phyloP scores from a whole-genome alignment of 805 yeast genomes.

The Cyberlindnera saturnus region DNA sequence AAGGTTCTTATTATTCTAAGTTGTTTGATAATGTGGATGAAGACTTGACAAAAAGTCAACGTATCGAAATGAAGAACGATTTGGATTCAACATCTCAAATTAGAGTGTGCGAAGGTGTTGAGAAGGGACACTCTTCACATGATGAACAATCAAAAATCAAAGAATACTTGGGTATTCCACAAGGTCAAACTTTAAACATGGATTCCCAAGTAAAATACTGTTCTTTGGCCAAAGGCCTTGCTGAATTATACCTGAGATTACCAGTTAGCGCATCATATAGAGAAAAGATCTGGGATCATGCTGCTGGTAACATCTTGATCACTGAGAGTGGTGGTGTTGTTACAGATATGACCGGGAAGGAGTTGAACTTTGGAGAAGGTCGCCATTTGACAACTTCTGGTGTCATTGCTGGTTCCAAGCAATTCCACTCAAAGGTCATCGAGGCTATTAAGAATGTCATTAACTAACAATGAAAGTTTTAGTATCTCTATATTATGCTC shows the following conservation, averaged over 20 bases:
- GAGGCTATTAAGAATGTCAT: slow-evolving; percentile 20
- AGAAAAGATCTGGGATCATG: slow-evolving; percentile 99
- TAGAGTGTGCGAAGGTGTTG: slow-evolving; percentile 88
- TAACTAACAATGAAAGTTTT: neutral
- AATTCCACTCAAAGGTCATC: slow-evolving; percentile 26
- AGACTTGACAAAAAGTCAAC: slow-evolving; percentile 27
- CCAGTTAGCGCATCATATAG: slow-evolving; percentile 73
- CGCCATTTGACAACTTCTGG: slow-evolving; percentile 79
- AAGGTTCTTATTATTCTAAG: slow-evolving; percentile 51
- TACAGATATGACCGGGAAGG: slow-evolving; percentile 72
- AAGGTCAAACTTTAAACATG: slow-evolving; percentile 61
- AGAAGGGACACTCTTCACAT: slow-evolving; percentile 90
- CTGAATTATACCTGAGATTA: slow-evolving; percentile 84
- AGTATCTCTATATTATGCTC: neutral
- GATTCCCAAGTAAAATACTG: slow-evolving; percentile 98
- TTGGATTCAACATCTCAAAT: slow-evolving; percentile 40
- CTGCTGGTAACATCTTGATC: slow-evolving; percentile 86
- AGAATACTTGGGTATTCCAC: slow-evolving; percentile 48
- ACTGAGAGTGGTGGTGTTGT: slow-evolving; percentile 90
- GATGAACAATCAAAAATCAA: slow-evolving; percentile 79
- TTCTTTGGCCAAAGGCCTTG: slow-evolving; percentile 82
- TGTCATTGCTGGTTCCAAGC: slow-evolving; percentile 69
- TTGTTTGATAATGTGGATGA: slow-evolving; percentile 30
- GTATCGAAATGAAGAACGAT: slow-evolving; percentile 48
- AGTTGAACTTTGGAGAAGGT: slow-evolving; percentile 80